Conservation (phyloP, 805 yeast genomes). For the Saccharomycopsis oosterbeekiorum region DNA sequence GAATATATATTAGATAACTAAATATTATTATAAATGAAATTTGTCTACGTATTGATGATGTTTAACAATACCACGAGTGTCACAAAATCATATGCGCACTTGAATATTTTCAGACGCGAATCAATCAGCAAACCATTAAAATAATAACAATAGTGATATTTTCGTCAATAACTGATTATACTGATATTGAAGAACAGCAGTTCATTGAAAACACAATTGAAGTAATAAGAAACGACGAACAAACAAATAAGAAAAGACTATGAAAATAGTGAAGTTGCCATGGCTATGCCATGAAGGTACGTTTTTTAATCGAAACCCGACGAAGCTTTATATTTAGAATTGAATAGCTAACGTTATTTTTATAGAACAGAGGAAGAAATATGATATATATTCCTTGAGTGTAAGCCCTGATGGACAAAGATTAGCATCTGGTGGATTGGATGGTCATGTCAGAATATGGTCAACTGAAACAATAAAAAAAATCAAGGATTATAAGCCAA, state of each 20-base stretch:
- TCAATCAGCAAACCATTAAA: neutral
- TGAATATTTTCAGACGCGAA: neutral
- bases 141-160: neutral
- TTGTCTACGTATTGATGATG: no score
- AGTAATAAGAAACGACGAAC: neutral
- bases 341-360: conserved; percentile 4
- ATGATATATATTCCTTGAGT: conserved; percentile 78
- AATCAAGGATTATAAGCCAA: conserved; percentile 25
- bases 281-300: conserved; percentile 56
- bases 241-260: conserved; percentile 19
- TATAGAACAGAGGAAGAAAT: conserved; percentile 64
- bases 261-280: conserved; percentile 60
- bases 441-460: conserved; percentile 92
- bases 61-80: neutral
- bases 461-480: conserved; percentile 44
- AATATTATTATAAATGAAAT: no score
- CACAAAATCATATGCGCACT: neutral
- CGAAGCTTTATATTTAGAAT: neutral
- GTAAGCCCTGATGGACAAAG: conserved; percentile 76
- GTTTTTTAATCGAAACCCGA: conserved; percentile 13
- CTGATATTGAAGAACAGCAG: neutral
- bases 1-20: no score
- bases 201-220: neutral
- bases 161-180: no score
- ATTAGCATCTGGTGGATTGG: conserved; percentile 83